Percentiles rank a stretch among this genome's conserved stretches.
These are phyloP conservation scores for Lachancea thermotolerans DNA, from an alignment of 805 yeast species.

Conservation along the genomic window DNA sequence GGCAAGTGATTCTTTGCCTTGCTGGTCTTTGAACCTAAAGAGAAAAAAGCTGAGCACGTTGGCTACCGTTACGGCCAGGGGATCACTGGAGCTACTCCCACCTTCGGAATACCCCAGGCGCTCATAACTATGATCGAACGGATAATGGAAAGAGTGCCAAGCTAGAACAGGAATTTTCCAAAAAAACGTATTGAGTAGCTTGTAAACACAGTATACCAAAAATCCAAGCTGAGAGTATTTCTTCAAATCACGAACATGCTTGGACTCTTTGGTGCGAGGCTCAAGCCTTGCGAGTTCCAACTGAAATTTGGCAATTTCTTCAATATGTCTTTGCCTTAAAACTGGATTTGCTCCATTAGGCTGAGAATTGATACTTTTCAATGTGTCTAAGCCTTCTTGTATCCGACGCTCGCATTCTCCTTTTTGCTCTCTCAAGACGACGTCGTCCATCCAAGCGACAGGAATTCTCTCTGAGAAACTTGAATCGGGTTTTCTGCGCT, in stretches of 20 bases:
- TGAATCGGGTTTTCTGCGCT: background rate
- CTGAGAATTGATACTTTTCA: slow-evolving; percentile 14
- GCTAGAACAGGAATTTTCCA: slow-evolving; percentile 25
- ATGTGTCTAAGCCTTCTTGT: slow-evolving; percentile 13
- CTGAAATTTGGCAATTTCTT: slow-evolving; percentile 24
- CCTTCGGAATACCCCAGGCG: slow-evolving; percentile 13
- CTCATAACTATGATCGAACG: slow-evolving; percentile 18
- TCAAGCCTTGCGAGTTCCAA: slow-evolving; percentile 22
- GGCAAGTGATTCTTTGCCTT: slow-evolving; percentile 33
- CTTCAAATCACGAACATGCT: slow-evolving; percentile 11
- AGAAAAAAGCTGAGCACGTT: slow-evolving; percentile 30
- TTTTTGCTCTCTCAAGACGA: slow-evolving; percentile 14
- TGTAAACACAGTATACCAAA: slow-evolving; percentile 34
- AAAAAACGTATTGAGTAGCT: slow-evolving; percentile 28
- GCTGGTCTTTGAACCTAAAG: slow-evolving; percentile 28
- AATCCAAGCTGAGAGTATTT: slow-evolving; percentile 22
- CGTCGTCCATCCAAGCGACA: slow-evolving; percentile 23
- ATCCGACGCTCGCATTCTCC: slow-evolving; percentile 17
- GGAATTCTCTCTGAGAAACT: slow-evolving; percentile 9
- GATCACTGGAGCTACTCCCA: slow-evolving; percentile 26
- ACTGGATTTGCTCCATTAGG: slow-evolving; percentile 11
- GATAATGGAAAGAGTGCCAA: slow-evolving; percentile 12
- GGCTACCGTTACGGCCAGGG: slow-evolving; percentile 34
- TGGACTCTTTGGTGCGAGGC: slow-evolving; percentile 13
- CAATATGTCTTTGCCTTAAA: slow-evolving; percentile 17